Evolutionary conservation across 1,139 yeast genomes (phyloP), one percentile per base, ranked within the genome.

Genomic region (Taphrina communis): DNA sequence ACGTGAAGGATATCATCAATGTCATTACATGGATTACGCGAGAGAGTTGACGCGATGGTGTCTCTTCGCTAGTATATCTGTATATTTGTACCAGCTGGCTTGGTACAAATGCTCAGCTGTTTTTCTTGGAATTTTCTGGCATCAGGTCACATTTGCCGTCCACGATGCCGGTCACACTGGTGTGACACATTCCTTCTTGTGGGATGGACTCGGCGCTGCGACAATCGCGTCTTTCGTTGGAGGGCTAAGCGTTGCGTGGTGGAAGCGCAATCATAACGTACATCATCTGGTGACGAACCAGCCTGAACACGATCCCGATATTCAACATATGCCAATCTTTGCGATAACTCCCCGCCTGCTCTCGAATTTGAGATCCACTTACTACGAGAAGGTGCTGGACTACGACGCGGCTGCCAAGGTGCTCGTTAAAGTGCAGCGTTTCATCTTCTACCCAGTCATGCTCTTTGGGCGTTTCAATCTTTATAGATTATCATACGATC

Each of bases 261-360:
- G 97, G 97, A 92, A 91, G 75, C 82, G 94, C 66, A 91, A 89
- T 77, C 97, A 91, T 78, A 91, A 91, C 76, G 96, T 91, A 31
- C 97, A 92, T 77, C 97, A 91, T 78, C 79, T 91, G 69, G 83
- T 91, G 68, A 89, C 97, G 17, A 91, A 91, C 77, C 97, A 91
- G 75, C 97, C 97, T 0, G 88, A 88, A 0, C 97, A 91, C 76
- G 97, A 92, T 75, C 97, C 97, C 0, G 97, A 91, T 79, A 92
- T 91, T 75, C 97, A 92, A 78, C 97, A 91, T 78, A 78, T 91
- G 72, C 97, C 97, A 1, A 91, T 91, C 75, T 91, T 91, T 77
- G 96, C 97, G 0, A 95, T 92, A 35, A 87, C 93, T 67, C 83
- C 89, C 0, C 81, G 89, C 71, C 80, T 91, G 6, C 85, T 91